phyloP scores from a whole-genome alignment of 257 asterid genomes.

The Linaria vulgaris region DNA sequence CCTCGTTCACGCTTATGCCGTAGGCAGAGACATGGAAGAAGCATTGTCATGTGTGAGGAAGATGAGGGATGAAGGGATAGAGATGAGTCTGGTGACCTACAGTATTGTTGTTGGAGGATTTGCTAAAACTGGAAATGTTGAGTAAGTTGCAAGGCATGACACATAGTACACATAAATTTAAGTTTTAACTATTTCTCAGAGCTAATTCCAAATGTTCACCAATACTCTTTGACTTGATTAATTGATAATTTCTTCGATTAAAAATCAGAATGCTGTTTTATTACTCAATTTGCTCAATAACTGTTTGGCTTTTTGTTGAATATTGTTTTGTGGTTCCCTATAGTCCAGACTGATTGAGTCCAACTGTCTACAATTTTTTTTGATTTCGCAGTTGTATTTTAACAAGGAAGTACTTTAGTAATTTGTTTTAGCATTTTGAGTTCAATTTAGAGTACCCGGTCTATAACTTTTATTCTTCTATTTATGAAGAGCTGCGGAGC shows the following conservation, averaged over 20 bases:
- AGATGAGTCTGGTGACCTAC: conserved; percentile 89
- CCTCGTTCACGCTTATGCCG: conserved; percentile 93
- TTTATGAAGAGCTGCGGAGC: conserved; percentile 86
- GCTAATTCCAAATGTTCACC: conserved; percentile 13
- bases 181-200: conserved; percentile 9
- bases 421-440: conserved; percentile 7
- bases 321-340: not conserved
- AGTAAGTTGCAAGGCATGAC: conserved; percentile 52
- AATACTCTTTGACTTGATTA: not conserved
- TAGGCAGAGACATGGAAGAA: conserved; percentile 98
- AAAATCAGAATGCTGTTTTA: conserved; percentile 5
- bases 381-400: not conserved
- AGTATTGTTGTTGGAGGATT: conserved; percentile 88
- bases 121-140: conserved; percentile 62
- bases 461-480: conserved; percentile 23
- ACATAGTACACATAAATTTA: conserved; percentile 1
- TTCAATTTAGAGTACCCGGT: not conserved
- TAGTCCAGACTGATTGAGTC: not conserved
- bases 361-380: conserved; percentile 8
- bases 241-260: too few relatives aligned
- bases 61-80: conserved; percentile 86
- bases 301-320: not conserved
- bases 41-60: conserved; percentile 85
- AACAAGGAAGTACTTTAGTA: not conserved
- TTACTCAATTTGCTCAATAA: conserved; percentile 6